phyloP scores from a whole-genome alignment of 2,329 filamentous ascomycete genomes.

The Fusarium nematophilum region DNA sequence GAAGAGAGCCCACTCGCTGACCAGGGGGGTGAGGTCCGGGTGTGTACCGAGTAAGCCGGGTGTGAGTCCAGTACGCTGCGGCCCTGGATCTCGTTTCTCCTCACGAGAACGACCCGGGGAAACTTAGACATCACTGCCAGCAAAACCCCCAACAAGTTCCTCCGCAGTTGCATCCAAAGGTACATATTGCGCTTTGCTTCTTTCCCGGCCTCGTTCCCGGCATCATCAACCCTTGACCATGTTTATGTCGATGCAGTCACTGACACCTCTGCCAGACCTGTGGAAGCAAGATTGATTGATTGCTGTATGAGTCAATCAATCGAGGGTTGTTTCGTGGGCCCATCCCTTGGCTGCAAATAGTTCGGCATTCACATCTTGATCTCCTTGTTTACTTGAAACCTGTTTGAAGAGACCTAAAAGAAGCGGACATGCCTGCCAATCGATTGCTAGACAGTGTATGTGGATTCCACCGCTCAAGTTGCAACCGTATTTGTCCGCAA shows the following conservation, averaged over 20 bases:
- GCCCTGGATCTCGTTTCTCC: slow-evolving; percentile 20
- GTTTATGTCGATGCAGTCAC: slow-evolving; percentile 14
- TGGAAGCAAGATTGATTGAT: slow-evolving; percentile 14
- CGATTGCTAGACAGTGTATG: neutral
- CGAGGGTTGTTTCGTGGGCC: neutral
- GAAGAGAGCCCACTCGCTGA: neutral
- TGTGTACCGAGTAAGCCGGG: neutral
- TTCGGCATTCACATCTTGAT: neutral
- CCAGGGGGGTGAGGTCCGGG: neutral
- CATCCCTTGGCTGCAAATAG: neutral
- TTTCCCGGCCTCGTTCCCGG: slow-evolving; percentile 8
- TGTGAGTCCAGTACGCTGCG: slow-evolving; percentile 6
- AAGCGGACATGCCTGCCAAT: neutral
- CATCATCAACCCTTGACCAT: slow-evolving; percentile 15
- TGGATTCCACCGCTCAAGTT: neutral
- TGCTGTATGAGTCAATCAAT: slow-evolving; percentile 3
- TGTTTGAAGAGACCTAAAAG: too few species aligned
- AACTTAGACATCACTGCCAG: slow-evolving; percentile 17
- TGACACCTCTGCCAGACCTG: slow-evolving; percentile 6
- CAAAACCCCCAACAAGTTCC: slow-evolving; percentile 22
- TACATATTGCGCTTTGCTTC: slow-evolving; percentile 4
- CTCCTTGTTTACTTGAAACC: neutral
- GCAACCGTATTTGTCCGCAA: neutral
- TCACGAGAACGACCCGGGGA: slow-evolving; percentile 34
- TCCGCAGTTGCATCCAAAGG: slow-evolving; percentile 14